A percentile compares a stretch with the other conserved stretches of the same genome.
phyloP scores from a whole-genome alignment of 306 rosid genomes.

The Fragaria ananassa region DNA sequence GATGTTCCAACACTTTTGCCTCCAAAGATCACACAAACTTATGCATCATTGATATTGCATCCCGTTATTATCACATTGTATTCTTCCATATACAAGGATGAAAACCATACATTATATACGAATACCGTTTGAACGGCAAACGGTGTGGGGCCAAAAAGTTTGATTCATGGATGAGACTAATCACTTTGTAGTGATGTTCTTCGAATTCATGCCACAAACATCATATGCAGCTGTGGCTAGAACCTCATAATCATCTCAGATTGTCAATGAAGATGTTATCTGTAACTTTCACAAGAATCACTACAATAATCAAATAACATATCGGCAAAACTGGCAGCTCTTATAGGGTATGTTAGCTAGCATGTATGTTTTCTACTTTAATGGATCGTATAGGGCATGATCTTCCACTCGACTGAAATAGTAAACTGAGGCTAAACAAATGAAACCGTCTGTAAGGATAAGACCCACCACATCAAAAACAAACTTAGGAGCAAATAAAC shows the following conservation, averaged over 20 bases:
- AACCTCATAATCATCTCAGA: neutral
- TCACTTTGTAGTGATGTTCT: neutral
- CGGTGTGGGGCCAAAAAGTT: neutral
- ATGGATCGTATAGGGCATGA: neutral
- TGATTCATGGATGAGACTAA: neutral
- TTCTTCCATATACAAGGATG: neutral
- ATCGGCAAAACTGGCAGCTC: neutral
- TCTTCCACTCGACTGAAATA: slow-evolving; percentile 39
- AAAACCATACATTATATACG: neutral
- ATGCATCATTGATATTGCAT: neutral
- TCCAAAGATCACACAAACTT: neutral
- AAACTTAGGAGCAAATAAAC: slow-evolving; percentile 93
- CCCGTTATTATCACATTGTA: neutral
- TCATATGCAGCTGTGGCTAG: neutral
- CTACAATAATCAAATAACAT: neutral
- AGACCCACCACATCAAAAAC: slow-evolving; percentile 81
- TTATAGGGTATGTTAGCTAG: neutral
- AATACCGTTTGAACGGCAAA: neutral
- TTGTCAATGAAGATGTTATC: neutral
- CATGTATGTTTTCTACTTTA: neutral
- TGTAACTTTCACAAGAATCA: neutral
- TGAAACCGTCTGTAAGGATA: slow-evolving; percentile 55
- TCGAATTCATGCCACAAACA: neutral
- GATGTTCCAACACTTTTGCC: neutral
- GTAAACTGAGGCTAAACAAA: slow-evolving; percentile 73